These are phyloP conservation scores for Zostera marina DNA, from an alignment of 116 monocot species.

Conservation along the genomic window DNA sequence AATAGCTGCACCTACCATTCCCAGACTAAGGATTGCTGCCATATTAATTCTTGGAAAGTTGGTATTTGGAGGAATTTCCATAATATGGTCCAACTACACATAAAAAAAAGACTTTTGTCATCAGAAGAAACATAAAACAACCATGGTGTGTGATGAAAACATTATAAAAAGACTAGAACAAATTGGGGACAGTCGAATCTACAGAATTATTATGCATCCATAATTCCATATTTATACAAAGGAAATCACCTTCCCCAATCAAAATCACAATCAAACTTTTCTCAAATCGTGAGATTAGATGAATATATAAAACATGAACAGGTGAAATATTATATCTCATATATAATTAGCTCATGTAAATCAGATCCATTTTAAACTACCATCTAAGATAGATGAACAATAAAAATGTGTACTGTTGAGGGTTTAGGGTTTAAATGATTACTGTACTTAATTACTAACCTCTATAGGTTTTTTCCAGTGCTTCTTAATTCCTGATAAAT, in stretches of 20 bases:
- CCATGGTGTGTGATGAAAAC: no score
- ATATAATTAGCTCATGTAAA: no score
- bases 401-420: background rate
- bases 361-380: background rate
- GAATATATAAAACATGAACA: no score
- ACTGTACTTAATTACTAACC: conserved; percentile 18
- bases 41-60: conserved; percentile 26
- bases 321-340: no score
- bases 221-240: no score
- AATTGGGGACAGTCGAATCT: no score
- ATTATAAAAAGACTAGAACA: no score
- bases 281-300: no score
- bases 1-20: conserved; percentile 28
- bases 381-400: background rate
- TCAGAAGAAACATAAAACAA: no score
- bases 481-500: conserved; percentile 80
- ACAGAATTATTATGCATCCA: no score
- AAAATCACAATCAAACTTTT: no score
- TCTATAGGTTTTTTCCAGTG: conserved; percentile 81
- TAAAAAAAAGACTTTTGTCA: background rate
- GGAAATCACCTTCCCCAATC: no score
- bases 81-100: conserved; percentile 33
- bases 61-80: conserved; percentile 35
- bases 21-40: conserved; percentile 39
- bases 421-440: background rate